Base-by-base conservation (phyloP, 2,329 filamentous ascomycete species). In the Pseudocercospora fijiensis region DNA sequence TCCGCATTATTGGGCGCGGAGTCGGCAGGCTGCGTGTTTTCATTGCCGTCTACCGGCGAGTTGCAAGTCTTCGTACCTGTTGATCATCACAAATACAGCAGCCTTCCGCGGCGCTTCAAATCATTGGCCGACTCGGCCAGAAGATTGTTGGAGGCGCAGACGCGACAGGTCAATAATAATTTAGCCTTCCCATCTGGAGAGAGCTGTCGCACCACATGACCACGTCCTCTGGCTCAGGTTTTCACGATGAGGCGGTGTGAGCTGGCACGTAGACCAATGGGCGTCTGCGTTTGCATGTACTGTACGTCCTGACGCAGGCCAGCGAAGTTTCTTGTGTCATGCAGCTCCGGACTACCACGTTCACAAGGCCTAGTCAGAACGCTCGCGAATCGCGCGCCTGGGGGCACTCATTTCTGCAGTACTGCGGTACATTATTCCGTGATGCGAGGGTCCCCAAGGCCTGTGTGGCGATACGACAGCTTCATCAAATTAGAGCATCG, bases 171-270 rank as follows among this genome's bases (percentile, higher is more conserved):
- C 62, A 61, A n/a, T n/a, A n/a, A n/a, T n/a, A n/a, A 27, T 55
- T 61, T 61, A 2, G 28, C 51, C 27, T 53, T 28, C 26, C 18
- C 0, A 28, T 27, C 26, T 53, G 22, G 52, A 59, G 52, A 59
- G 26, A 28, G 57, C 51, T 28, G 41, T 60, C 41, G 53, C 62
- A 61, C 62, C 53, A 60, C 58, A 51, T 64, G 57, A 59, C 60
- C 61, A 56, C 49, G n/a, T 60, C 51, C 57, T 59, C 57, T 53
- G 57, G 20, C 33, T 63, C 61, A 26, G 26, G 27, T 57, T 27
- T 13, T 49, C 33, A 49, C 18, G 18, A 26, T 56, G 57, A 64
- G 57, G 62, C 62, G 62, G 62, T 64, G 62, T 64, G 62, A 60
- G 62, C 51, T 58, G 62, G 52, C 61, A 26, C 22, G 22, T 10